Evolutionary conservation across 2,329 filamentous ascomycete genomes (phyloP), one percentile per base, ranked within the genome.

Genomic region (Cordyceps cateniannulata): DNA sequence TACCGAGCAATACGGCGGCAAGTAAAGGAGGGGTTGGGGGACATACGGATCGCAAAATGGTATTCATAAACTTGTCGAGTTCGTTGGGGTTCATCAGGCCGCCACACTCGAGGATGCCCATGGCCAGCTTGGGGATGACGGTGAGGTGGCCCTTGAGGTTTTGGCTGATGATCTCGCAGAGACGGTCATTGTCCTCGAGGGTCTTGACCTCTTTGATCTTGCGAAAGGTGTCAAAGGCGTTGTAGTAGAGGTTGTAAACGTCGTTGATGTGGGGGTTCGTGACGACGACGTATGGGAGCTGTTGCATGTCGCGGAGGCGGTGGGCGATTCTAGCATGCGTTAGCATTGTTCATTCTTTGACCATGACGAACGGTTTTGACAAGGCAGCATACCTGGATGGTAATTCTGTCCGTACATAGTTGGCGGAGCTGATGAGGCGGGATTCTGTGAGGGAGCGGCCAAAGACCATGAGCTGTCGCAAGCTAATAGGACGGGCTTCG

Each of bases 401-500:
- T 57, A 99, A 84, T 77, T 99, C 95, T 5, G 92, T 92, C 62
- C 95, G 89, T 57, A 98, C 93, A 79, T 99, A 99, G 76, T 99
- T 99, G 63, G 95, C 95, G 48, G 93, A 97, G 76, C 90, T 93
- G 67, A 99, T 85, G 63, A 99, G 82, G 62, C 96, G 88, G 56
- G 86, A 82, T 76, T 98, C 93, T 52, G 93, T 97, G 71, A 99
- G 78, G 24, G 93, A 96, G 52, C 95, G 88, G 32, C 95, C 95
- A 75, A 98, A 99, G 69, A 98, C 96, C 77, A 96, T 98, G 69
- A 99, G 84, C 76, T 98, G 95, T 62, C 95, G 89, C 68, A 99
- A 79, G 76, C 91, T 96, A 71, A 99, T 97, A n/a, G 95, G 95
- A 57, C 92, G 85, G 53, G 93, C 93, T 72, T 96, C 91, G 69